Conservation (phyloP, 2,329 filamentous ascomycete species). For the Fusarium sacchari region DNA sequence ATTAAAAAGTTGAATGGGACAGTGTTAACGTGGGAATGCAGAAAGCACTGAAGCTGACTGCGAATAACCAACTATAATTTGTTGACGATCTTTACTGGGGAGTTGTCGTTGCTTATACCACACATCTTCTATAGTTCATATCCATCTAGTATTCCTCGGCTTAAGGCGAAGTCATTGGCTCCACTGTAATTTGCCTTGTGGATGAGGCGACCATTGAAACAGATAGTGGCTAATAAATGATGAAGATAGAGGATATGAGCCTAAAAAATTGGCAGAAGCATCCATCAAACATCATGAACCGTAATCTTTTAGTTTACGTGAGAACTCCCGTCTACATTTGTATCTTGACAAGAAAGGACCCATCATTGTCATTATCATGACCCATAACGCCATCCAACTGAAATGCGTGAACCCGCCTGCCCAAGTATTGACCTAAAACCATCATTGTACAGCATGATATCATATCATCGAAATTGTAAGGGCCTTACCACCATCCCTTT, state of each 20-base stretch:
- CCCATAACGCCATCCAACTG: constrained; percentile 25
- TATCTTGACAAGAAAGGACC: constrained; percentile 4
- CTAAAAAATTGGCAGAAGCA: background rate
- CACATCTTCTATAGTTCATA: constrained; percentile 19
- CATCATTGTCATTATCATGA: background rate
- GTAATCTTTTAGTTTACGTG: background rate
- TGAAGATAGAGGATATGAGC: constrained; percentile 28
- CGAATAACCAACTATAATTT: constrained; percentile 11
- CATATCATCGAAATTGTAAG: background rate
- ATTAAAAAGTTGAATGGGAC: constrained; percentile 32
- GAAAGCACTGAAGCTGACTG: constrained; percentile 11
- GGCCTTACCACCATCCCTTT: constrained; percentile 30
- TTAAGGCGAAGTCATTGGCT: constrained; percentile 4
- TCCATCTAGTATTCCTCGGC: background rate
- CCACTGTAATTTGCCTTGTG: background rate
- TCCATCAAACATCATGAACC: background rate
- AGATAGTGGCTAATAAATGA: constrained; percentile 21
- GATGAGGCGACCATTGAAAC: background rate
- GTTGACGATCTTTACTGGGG: constrained; percentile 12
- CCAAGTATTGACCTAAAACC: background rate
- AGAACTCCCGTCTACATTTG: background rate
- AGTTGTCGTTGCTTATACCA: constrained; percentile 35
- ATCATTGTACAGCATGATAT: constrained; percentile 10
- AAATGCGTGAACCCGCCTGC: background rate
- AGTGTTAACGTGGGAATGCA: background rate